Percentiles rank a stretch among this genome's conserved stretches.
Conservation (phyloP, 1,284 basidiomycete genomes). For the Microbotryum scabiosae region DNA sequence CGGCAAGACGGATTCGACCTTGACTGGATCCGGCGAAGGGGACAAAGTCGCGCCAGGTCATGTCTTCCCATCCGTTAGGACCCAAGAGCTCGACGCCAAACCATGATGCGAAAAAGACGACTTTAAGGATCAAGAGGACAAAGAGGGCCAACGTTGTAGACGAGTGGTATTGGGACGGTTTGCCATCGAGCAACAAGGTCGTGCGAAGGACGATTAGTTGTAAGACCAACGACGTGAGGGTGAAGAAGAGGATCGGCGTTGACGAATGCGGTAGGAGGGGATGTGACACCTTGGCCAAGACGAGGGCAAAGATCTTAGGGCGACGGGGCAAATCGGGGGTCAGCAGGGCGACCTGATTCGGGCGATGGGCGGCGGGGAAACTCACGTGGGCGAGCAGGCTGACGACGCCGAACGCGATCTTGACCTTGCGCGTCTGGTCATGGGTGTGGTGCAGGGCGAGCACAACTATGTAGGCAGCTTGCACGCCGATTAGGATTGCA, state of each 20-base stretch:
- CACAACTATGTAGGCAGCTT: slow-evolving; percentile 10
- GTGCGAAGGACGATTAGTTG: slow-evolving; percentile 60
- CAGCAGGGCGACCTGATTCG: background rate
- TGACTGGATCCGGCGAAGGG: slow-evolving; percentile 26
- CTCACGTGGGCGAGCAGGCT: slow-evolving; percentile 12
- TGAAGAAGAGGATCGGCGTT: slow-evolving; percentile 68
- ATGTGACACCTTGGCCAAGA: slow-evolving; percentile 23
- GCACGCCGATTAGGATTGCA: slow-evolving; percentile 1
- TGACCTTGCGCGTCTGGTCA: slow-evolving; percentile 21
- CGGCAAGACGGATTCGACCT: slow-evolving; percentile 2
- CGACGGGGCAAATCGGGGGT: background rate
- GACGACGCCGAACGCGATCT: slow-evolving; percentile 22
- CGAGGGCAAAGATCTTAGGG: slow-evolving; percentile 21
- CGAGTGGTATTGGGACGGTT: slow-evolving; percentile 29
- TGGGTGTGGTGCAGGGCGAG: slow-evolving; percentile 10
- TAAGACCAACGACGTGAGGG: slow-evolving; percentile 59
- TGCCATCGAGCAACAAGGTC: slow-evolving; percentile 25
- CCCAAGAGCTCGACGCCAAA: slow-evolving; percentile 65
- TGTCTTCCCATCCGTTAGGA: slow-evolving; percentile 47
- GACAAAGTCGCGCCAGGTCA: slow-evolving; percentile 24
- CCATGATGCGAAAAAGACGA: slow-evolving; percentile 50
- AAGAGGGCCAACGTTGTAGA: slow-evolving; percentile 42
- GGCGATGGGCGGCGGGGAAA: slow-evolving; percentile 30
- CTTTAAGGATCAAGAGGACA: slow-evolving; percentile 47
- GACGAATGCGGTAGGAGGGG: slow-evolving; percentile 49